phyloP scores from a whole-genome alignment of 2,329 filamentous ascomycete genomes.

The Allantophomopsis lycopodina region DNA sequence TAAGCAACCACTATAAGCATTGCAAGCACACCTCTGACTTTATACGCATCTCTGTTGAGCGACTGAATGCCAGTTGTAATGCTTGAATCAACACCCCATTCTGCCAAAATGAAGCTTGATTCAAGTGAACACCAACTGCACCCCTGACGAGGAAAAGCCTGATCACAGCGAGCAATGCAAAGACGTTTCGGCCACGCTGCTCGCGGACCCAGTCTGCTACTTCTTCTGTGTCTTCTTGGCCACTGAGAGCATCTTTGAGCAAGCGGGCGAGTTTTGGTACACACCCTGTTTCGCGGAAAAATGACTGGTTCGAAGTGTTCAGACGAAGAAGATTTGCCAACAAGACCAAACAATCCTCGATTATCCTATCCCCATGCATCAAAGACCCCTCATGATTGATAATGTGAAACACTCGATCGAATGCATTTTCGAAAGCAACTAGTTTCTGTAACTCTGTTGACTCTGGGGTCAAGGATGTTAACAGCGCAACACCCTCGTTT shows the following conservation, averaged over 20 bases:
- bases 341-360: constrained; percentile 87
- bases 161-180: constrained; percentile 76
- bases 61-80: constrained; percentile 70
- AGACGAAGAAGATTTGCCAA: constrained; percentile 78
- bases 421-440: constrained; percentile 89
- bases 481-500: constrained; percentile 74
- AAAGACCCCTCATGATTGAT: constrained; percentile 74
- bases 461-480: constrained; percentile 77
- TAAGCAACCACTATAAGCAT: constrained; percentile 1
- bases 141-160: constrained; percentile 74
- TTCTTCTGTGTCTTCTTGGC: constrained; percentile 37
- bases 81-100: constrained; percentile 68
- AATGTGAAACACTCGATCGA: constrained; percentile 72
- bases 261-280: constrained; percentile 59
- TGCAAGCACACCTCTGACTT: constrained; percentile 53
- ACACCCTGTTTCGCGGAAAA: constrained; percentile 83
- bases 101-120: constrained; percentile 77
- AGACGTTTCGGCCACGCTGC: constrained; percentile 80
- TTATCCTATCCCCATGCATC: constrained; percentile 67
- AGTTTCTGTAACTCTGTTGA: constrained; percentile 88
- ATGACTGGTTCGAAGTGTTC: constrained; percentile 84
- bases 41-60: constrained; percentile 58
- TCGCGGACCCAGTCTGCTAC: constrained; percentile 62
- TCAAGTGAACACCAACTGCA: constrained; percentile 66
- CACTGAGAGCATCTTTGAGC: constrained; percentile 43